Percentiles rank a stretch among this genome's conserved stretches.
These are phyloP conservation scores for Acanthamoeba royreba DNA, from an alignment of 208 protist species.

Conservation along the genomic window DNA sequence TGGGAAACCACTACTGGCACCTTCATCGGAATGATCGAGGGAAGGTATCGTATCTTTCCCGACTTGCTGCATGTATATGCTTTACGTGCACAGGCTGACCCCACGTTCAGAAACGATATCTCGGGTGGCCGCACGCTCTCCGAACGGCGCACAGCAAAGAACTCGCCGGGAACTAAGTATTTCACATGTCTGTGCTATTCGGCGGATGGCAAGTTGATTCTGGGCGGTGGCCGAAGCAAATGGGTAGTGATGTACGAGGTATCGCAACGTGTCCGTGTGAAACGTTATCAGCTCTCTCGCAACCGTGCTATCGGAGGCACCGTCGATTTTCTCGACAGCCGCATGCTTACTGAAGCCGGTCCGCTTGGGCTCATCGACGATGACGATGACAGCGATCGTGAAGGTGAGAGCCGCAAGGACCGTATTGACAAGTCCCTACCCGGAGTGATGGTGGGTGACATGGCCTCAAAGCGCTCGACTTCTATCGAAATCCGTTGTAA, in stretches of 20 bases:
- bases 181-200: conserved; percentile 68
- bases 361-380: conserved; percentile 64
- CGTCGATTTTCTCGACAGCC: conserved; percentile 69
- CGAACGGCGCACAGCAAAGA: conserved; percentile 64
- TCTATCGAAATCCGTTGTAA: neutral
- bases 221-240: conserved; percentile 77
- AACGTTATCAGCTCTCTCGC: conserved; percentile 62
- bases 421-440: neutral
- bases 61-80: neutral
- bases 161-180: conserved; percentile 1
- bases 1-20: conserved; percentile 71
- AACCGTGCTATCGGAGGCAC: conserved; percentile 79
- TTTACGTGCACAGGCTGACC: neutral
- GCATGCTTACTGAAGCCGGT: conserved; percentile 71
- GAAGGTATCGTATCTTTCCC: neutral
- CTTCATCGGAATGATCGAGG: conserved; percentile 74
- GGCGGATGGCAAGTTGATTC: conserved; percentile 75
- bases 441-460: conserved; percentile 48
- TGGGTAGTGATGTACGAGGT: conserved; percentile 84
- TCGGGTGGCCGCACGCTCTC: conserved; percentile 60
- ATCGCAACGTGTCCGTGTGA: conserved; percentile 66
- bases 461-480: neutral
- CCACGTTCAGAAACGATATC: conserved; percentile 63
- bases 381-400: conserved; percentile 53
- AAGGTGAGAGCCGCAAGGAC: neutral